Evolutionary conservation across 2,329 filamentous ascomycete species (phyloP).

Genomic region (Fusarium caatingaense): DNA sequence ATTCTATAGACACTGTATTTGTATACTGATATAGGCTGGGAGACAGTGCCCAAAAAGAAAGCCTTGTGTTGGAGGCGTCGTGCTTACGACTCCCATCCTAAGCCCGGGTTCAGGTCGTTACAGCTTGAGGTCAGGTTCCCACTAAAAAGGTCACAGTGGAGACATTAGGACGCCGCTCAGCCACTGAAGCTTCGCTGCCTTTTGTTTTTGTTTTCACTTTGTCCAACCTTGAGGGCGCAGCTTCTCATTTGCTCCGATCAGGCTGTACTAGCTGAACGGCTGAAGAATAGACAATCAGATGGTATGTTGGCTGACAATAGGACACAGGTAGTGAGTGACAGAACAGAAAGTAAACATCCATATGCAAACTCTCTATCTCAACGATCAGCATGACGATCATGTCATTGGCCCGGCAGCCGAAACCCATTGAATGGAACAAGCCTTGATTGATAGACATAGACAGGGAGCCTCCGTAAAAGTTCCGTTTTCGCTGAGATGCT

Average conservation of each 20-base stretch:
- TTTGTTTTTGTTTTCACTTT: conserved; percentile 14
- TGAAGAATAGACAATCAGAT: conserved; percentile 15
- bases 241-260: conserved; percentile 20
- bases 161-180: conserved; percentile 16
- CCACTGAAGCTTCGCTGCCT: conserved; percentile 22
- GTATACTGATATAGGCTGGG: fast-evolving
- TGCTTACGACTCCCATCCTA: conserved; percentile 36
- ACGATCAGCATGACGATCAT: conserved; percentile 36
- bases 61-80: conserved; percentile 38
- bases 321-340: neutral
- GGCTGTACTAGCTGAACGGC: conserved; percentile 24
- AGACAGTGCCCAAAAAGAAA: conserved; percentile 19
- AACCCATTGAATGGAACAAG: conserved; percentile 18
- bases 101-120: conserved; percentile 29
- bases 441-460: conserved; percentile 10
- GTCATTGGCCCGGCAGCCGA: conserved; percentile 39
- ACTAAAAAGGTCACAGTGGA: conserved; percentile 29
- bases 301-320: neutral
- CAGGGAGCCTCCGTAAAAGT: conserved; percentile 20
- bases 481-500: conserved; percentile 10
- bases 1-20: neutral
- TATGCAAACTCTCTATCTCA: conserved; percentile 21
- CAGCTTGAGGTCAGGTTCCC: conserved; percentile 37
- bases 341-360: neutral
- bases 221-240: conserved; percentile 37